These are phyloP conservation scores for Lactifluus hygrophoroides DNA, from an alignment of 768 basidiomycete species.

Conservation along the genomic window DNA sequence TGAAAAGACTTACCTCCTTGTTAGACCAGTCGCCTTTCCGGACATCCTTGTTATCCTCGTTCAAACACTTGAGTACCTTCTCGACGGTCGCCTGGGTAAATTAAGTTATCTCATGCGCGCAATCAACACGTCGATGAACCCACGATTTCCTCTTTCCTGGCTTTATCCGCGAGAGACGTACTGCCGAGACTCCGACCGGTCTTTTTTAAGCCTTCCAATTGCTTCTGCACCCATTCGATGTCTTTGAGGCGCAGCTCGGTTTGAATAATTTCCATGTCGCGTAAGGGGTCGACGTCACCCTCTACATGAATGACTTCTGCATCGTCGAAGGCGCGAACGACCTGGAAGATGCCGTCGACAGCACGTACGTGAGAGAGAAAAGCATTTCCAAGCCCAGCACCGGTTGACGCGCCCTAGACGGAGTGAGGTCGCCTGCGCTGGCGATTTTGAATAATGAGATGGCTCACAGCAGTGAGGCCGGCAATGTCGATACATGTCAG, in stretches of 20 bases:
- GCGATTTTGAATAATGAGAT: background rate
- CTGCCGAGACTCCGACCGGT: slow-evolving; percentile 61
- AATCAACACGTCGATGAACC: slow-evolving; percentile 24
- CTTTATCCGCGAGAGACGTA: slow-evolving; percentile 81
- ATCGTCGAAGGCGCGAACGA: slow-evolving; percentile 96
- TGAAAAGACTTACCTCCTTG: slow-evolving; percentile 71
- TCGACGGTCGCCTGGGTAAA: slow-evolving; percentile 64
- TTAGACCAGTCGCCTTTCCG: slow-evolving; percentile 92
- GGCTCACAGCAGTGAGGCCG: slow-evolving; percentile 81
- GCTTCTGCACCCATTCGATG: slow-evolving; percentile 97
- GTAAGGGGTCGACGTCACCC: slow-evolving; percentile 90
- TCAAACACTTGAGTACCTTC: slow-evolving; percentile 72
- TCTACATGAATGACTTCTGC: slow-evolving; percentile 99
- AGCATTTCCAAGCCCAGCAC: slow-evolving; percentile 94
- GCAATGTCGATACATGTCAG: slow-evolving; percentile 99
- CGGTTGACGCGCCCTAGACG: slow-evolving; percentile 84
- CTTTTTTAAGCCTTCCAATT: slow-evolving; percentile 72
- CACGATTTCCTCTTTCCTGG: slow-evolving; percentile 93
- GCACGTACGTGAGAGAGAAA: slow-evolving; percentile 97
- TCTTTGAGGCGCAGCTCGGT: slow-evolving; percentile 94
- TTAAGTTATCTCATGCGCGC: background rate
- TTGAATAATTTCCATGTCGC: slow-evolving; percentile 97
- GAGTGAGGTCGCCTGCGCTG: slow-evolving; percentile 8
- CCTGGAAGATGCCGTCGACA: slow-evolving; percentile 98
- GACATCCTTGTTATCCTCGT: slow-evolving; percentile 78